Conservation (phyloP, 2,329 filamentous ascomycete genomes). For the Sordariomycetes sp. region DNA sequence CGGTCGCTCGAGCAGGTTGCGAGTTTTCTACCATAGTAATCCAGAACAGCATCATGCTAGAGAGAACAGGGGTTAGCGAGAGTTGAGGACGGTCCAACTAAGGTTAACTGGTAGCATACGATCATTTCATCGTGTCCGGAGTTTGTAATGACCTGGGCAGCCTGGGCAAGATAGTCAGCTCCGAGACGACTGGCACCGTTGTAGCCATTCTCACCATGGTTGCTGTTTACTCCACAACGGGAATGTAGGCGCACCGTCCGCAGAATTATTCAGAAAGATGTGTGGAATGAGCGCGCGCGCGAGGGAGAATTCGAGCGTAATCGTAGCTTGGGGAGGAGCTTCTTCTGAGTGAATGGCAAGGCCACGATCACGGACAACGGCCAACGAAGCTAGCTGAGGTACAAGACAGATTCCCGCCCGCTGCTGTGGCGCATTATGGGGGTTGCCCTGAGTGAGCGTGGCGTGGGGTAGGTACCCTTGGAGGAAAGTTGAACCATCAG, state of each 20-base stretch:
- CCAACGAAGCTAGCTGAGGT: too few species aligned
- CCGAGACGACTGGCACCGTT: not conserved
- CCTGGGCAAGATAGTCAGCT: conserved; percentile 21
- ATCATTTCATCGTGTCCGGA: conserved; percentile 94
- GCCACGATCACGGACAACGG: too few species aligned
- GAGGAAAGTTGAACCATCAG: too few species aligned
- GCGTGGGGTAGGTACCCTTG: too few species aligned
- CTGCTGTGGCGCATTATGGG: too few species aligned
- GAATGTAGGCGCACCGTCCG: not conserved
- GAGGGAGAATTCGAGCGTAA: too few species aligned
- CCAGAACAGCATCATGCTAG: conserved; percentile 92
- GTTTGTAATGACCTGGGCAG: conserved; percentile 33
- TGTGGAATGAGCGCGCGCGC: too few species aligned
- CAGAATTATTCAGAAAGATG: too few species aligned
- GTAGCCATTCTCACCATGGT: conserved; percentile 4
- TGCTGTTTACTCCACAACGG: not conserved
- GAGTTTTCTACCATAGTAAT: conserved; percentile 94
- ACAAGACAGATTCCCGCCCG: too few species aligned
- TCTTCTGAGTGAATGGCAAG: too few species aligned
- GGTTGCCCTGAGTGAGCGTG: too few species aligned
- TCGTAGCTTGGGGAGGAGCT: too few species aligned
- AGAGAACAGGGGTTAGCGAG: not conserved
- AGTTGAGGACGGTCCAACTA: not conserved
- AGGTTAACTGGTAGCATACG: conserved; percentile 47
- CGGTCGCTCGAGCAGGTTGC: conserved; percentile 97